Evolutionary conservation across 1,284 basidiomycete genomes (phyloP), one percentile per base, ranked within the genome.

Genomic region (Ustilago xerochloae): DNA sequence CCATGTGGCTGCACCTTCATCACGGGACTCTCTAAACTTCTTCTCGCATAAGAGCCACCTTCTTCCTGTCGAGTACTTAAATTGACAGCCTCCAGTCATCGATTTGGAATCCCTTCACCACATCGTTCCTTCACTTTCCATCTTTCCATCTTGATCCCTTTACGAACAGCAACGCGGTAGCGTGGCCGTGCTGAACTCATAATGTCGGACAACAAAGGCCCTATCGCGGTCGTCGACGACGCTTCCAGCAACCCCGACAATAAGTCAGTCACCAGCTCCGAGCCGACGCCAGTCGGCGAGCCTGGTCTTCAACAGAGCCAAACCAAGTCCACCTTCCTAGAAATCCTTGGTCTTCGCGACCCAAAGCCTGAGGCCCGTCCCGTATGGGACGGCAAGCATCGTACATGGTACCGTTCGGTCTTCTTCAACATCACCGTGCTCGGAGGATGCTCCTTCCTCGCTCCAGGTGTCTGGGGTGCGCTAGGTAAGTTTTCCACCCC

Each of bases 391-490:
- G 73, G 73, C 16, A 41, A 53, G 22, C 65, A 64, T 12, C 63
- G 47, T 7, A 49, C 39, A 12, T 76, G 73, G 73, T 81, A 74
- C 63, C 66, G 79, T 5, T 61, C 63, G 16, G 71, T 70, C n/a
- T 75, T 78, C 39, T 69, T 66, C 57, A 63, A 85, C 50, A 77
- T 79, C 15, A 79, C 81, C 16, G 72, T 86, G 26, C 78, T 84
- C 5, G 85, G 85, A 12, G 38, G 74, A 3, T 82, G 81, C 58
- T 84, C 81, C 0, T 86, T 86, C 67, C 74, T 79, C 8, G 63
- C 77, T 0, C 85, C 85, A 0, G 85, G 85, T 5, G 71, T 81
- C 18, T 86, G 83, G 76, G 79, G 79, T 15, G 85, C 84, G 13
- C 73, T 82, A 55, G 78, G 45, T 36, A 36, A 36, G 35, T 36